Base-by-base conservation (phyloP, 2,329 filamentous ascomycete genomes). In the Trichoderma pleuroti region DNA sequence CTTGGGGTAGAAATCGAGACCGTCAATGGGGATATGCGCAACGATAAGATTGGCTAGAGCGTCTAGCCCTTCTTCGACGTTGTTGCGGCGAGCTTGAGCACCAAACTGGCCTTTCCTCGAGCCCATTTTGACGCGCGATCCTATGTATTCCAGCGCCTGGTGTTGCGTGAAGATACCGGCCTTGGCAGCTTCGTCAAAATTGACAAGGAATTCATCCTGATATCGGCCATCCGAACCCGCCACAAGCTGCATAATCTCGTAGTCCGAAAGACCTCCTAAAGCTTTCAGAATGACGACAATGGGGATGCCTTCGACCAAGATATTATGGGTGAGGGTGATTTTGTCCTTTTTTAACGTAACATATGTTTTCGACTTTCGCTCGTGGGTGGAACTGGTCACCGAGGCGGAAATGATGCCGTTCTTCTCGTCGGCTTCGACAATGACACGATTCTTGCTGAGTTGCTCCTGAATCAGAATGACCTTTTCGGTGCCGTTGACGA, bases 391-490 rank as follows among this genome's bases (percentile, higher is more conserved):
- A 88, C 94, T 97, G 9, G 94, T 99, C 34, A 98, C 96, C 1
- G 96, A 98, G 46, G 97, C 96, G 75, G 95, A 93, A 70, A 98
- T 95, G 74, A 97, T 90, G 72, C 92, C 92, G 82, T 98, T 98
- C 83, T 97, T 97, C 66, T 91, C 87, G 76, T 95, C 93, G 69
- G 93, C 91, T 82, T 99, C 97, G 18, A 99, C 95, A 79, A 99
- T 98, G 77, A 99, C 93, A 84, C 96, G 90, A 82, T 99, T 99
- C 87, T 99, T 99, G 87, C 96, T 99, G 78, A 99, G 85, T 82
- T 99, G 96, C 79, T 99, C 97, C 81, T 99, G 96, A 16, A 99
- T 97, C 56, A 99, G 84, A 78, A 99, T 99, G 75, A 99, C 96
- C 84, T 99, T 99, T 81, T 99, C 96, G 24, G 97, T 98, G 60